Percentiles rank a stretch among this genome's conserved stretches.
Conservation (phyloP, 345 rosid species). For the Citrus hindsii region DNA sequence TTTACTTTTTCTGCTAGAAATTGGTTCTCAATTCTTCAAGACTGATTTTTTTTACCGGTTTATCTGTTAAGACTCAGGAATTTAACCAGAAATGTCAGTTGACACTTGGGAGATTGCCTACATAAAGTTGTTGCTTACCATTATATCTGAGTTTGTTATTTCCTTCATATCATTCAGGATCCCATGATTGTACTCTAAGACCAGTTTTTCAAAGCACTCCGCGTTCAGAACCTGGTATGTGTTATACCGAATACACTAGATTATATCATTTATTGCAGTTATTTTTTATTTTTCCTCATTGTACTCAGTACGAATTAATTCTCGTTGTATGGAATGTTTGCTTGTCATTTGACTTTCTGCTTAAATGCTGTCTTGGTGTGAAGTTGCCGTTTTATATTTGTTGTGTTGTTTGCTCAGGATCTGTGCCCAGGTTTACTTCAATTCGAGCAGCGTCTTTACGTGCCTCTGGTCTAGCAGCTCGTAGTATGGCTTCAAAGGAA, state of each 20-base stretch:
- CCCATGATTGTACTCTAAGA: constrained; percentile 9
- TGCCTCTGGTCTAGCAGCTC: constrained; percentile 63
- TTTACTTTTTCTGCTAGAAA: background rate
- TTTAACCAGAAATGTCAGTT: background rate
- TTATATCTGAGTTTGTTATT: constrained; percentile 3
- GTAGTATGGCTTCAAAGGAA: constrained; percentile 18
- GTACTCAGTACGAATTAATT: background rate
- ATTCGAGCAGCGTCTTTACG: constrained; percentile 69
- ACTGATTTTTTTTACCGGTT: background rate
- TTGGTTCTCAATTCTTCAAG: background rate
- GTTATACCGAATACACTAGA: background rate
- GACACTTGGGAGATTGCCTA: background rate
- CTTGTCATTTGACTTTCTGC: background rate
- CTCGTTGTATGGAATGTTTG: background rate
- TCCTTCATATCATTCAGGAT: constrained; percentile 20
- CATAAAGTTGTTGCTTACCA: background rate
- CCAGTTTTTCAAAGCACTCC: constrained; percentile 14
- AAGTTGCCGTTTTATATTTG: background rate
- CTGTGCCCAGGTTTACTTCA: constrained; percentile 56
- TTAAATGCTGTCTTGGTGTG: background rate
- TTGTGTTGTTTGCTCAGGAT: constrained; percentile 25
- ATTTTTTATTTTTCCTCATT: background rate
- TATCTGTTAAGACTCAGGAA: background rate
- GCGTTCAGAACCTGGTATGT: constrained; percentile 19
- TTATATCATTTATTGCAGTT: background rate